phyloP scores from a whole-genome alignment of 192 early-diverging fungal genomes.

The Nowakowskiella sp. region DNA sequence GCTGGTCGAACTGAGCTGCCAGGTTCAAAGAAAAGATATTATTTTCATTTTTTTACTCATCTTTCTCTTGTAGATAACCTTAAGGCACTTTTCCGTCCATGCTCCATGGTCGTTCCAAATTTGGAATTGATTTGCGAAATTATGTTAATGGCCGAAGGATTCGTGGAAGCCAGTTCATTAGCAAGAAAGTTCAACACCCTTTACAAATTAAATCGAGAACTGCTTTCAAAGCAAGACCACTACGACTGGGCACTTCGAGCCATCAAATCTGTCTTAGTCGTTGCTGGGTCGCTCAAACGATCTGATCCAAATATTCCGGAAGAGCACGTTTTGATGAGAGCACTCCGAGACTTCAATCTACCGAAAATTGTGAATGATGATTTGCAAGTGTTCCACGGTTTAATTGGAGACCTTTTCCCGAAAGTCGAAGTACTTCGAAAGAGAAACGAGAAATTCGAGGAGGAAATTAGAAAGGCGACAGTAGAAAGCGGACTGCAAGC shows the following conservation, averaged over 20 bases:
- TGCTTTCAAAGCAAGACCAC: slow-evolving; percentile 61
- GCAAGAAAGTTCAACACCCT: slow-evolving; percentile 59
- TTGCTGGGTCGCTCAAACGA: slow-evolving; percentile 55
- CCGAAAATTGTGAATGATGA: slow-evolving; percentile 61
- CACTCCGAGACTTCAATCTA: slow-evolving; percentile 59
- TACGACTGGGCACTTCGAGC: slow-evolving; percentile 64
- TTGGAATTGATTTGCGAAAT: slow-evolving; percentile 63
- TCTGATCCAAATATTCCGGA: slow-evolving; percentile 52
- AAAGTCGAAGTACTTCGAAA: slow-evolving; percentile 54
- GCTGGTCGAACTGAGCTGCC: slow-evolving; percentile 60
- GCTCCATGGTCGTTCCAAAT: slow-evolving; percentile 59
- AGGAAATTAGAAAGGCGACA: slow-evolving; percentile 56
- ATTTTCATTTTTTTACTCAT: too few relatives aligned
- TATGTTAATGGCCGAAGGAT: slow-evolving; percentile 65
- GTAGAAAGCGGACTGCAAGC: slow-evolving; percentile 53
- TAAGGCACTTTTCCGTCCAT: slow-evolving; percentile 59
- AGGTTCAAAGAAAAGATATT: too few relatives aligned
- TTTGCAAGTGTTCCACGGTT: slow-evolving; percentile 57
- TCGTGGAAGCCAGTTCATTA: slow-evolving; percentile 53
- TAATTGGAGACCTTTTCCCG: slow-evolving; percentile 59
- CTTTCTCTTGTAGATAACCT: too few relatives aligned
- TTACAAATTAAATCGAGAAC: slow-evolving; percentile 54
- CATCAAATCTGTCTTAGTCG: slow-evolving; percentile 60
- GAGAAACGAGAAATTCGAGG: slow-evolving; percentile 49
- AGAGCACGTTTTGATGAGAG: slow-evolving; percentile 59